Conservation (phyloP, 2,329 filamentous ascomycete genomes). For the Diaporthe sp. region DNA sequence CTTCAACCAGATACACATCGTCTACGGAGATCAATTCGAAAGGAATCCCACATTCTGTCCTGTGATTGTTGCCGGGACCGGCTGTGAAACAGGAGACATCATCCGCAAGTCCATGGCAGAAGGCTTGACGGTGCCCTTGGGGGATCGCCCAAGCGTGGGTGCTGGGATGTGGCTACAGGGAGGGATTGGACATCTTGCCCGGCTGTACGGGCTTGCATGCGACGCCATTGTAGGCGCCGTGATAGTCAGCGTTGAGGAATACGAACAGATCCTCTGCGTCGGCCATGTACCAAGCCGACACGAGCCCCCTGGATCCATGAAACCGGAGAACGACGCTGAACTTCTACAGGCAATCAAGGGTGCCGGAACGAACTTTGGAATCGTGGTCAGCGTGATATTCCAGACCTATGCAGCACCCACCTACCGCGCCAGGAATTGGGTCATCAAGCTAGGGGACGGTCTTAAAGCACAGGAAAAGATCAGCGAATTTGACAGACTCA, state of each 20-base stretch:
- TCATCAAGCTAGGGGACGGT: conserved; percentile 50
- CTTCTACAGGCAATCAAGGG: conserved; percentile 71
- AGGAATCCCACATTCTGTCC: conserved; percentile 40
- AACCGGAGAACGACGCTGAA: conserved; percentile 62
- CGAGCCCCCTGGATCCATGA: conserved; percentile 55
- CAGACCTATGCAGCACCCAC: conserved; percentile 57
- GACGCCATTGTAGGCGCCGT: conserved; percentile 73
- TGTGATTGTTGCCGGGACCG: conserved; percentile 66
- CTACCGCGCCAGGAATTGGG: conserved; percentile 58
- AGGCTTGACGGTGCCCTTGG: conserved; percentile 70
- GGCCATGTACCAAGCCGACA: conserved; percentile 64
- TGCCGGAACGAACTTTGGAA: conserved; percentile 71
- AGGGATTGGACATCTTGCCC: conserved; percentile 72
- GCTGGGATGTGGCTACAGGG: conserved; percentile 75
- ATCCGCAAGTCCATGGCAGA: conserved; percentile 59
- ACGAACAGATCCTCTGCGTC: conserved; percentile 61
- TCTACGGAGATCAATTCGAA: conserved; percentile 45
- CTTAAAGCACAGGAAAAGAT: conserved; percentile 54
- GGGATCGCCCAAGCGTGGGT: conserved; percentile 73
- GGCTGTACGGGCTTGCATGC: conserved; percentile 69
- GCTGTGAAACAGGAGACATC: conserved; percentile 70
- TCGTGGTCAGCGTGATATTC: conserved; percentile 68
- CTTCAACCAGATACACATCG: conserved; percentile 65
- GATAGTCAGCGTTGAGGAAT: conserved; percentile 62
- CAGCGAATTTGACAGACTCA: conserved; percentile 52